phyloP scores from a whole-genome alignment of 495 filamentous ascomycete genomes.

The Penicillium egyptiacum region DNA sequence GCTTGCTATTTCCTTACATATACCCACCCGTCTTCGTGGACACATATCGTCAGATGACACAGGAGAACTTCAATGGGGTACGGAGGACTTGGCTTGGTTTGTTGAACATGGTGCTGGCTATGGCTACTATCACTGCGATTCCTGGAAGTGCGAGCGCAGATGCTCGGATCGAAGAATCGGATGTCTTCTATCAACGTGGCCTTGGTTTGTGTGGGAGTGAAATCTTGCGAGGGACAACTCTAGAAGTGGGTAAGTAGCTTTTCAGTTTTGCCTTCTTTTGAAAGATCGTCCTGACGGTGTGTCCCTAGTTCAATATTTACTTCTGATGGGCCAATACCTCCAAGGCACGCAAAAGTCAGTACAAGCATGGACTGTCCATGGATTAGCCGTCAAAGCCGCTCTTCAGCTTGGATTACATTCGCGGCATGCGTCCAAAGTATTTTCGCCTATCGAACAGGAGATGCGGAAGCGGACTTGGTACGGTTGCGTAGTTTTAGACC shows the following conservation, averaged over 20 bases:
- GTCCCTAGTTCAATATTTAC: slow-evolving; percentile 36
- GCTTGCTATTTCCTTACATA: slow-evolving; percentile 43
- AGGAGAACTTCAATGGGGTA: slow-evolving; percentile 33
- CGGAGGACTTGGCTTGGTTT: slow-evolving; percentile 61
- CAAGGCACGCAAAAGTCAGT: slow-evolving; percentile 46
- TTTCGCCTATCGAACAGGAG: slow-evolving; percentile 39
- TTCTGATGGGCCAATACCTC: slow-evolving; percentile 44
- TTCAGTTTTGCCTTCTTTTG: not conserved
- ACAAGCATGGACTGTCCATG: slow-evolving; percentile 46
- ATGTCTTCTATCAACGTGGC: slow-evolving; percentile 41
- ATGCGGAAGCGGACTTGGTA: slow-evolving; percentile 47
- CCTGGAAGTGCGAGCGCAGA: slow-evolving; percentile 18
- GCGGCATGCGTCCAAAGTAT: slow-evolving; percentile 30
- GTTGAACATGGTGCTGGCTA: slow-evolving; percentile 73
- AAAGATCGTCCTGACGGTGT: not conserved
- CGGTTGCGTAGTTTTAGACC: slow-evolving; percentile 46
- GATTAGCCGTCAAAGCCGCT: slow-evolving; percentile 42
- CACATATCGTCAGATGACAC: slow-evolving; percentile 35
- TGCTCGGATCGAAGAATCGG: slow-evolving; percentile 25
- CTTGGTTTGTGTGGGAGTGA: slow-evolving; percentile 32
- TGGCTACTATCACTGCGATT: slow-evolving; percentile 61
- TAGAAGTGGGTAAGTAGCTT: slow-evolving; percentile 36
- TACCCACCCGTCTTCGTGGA: slow-evolving; percentile 37
- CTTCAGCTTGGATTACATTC: slow-evolving; percentile 46
- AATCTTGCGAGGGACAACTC: slow-evolving; percentile 32